Evolutionary conservation across 1,284 basidiomycete genomes (phyloP).

Genomic region (Macrocystidia cucumis): DNA sequence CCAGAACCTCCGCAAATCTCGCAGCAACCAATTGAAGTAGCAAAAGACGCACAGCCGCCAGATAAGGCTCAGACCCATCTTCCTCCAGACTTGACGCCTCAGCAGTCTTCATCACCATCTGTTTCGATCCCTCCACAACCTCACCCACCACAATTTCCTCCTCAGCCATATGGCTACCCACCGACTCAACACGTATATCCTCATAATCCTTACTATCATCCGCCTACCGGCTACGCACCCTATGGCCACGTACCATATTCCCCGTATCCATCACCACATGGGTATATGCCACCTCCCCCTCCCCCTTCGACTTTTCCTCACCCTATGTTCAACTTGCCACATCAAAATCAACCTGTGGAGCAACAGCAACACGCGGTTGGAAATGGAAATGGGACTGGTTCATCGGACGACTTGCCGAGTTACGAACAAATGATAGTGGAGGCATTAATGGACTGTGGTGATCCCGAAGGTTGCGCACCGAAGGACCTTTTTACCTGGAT

Average conservation of each 20-base stretch:
- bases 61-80: too few species aligned
- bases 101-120: conserved; percentile 5
- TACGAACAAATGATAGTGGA: conserved; percentile 86
- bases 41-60: conserved; percentile 13
- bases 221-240: too few species aligned
- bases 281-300: conserved; percentile 16
- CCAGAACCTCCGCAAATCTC: conserved; percentile 10
- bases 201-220: conserved; percentile 52
- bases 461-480: conserved; percentile 68
- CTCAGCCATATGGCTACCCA: conserved; percentile 38
- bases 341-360: conserved; percentile 20
- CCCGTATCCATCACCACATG: conserved; percentile 25
- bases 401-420: conserved; percentile 63
- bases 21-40: conserved; percentile 5
- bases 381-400: conserved; percentile 10
- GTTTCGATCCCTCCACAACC: conserved; percentile 7
- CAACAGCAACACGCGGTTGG: conserved; percentile 22
- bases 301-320: conserved; percentile 12
- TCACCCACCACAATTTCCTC: conserved; percentile 28
- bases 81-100: too few species aligned
- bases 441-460: conserved; percentile 52
- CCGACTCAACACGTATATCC: conserved; percentile 40
- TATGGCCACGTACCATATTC: conserved; percentile 35
- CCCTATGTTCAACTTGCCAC: conserved; percentile 15
- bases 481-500: conserved; percentile 77